Conservation (phyloP, 2,329 filamentous ascomycete genomes). For the Ceratocystis ficicola region DNA sequence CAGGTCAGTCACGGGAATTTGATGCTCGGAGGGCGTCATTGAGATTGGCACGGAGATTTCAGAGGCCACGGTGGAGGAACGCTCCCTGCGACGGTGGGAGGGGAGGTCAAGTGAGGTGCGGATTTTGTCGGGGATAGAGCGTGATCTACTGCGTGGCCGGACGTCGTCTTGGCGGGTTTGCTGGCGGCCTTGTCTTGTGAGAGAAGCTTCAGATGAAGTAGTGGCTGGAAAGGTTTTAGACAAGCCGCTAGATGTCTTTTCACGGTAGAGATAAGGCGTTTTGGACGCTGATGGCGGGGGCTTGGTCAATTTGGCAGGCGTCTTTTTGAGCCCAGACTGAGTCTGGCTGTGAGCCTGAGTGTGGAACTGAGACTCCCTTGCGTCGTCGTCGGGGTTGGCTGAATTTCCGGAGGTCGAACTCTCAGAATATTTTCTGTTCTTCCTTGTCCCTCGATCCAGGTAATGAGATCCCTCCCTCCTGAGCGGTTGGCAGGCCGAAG, state of each 20-base stretch:
- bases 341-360: constrained; percentile 2
- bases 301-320: constrained; percentile 14
- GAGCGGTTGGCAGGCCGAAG: constrained; percentile 11
- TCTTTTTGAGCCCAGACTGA: constrained; percentile 1
- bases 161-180: constrained; percentile 5
- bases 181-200: constrained; percentile 2
- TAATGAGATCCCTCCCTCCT: neutral
- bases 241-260: constrained; percentile 3
- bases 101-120: constrained; percentile 19
- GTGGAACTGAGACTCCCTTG: constrained; percentile 1
- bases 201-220: neutral
- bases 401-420: neutral
- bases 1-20: constrained; percentile 20
- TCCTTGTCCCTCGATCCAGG: neutral
- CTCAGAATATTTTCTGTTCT: neutral
- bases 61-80: constrained; percentile 12
- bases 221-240: neutral
- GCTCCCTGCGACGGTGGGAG: constrained; percentile 9
- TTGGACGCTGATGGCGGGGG: constrained; percentile 21
- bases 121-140: constrained; percentile 19
- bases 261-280: constrained; percentile 20
- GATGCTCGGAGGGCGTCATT: constrained; percentile 11
- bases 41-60: constrained; percentile 18
- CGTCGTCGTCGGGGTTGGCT: constrained; percentile 3
- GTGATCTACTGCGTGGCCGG: constrained; percentile 16